Conservation (phyloP, 2,329 filamentous ascomycete genomes). For the Colletotrichum lentis region DNA sequence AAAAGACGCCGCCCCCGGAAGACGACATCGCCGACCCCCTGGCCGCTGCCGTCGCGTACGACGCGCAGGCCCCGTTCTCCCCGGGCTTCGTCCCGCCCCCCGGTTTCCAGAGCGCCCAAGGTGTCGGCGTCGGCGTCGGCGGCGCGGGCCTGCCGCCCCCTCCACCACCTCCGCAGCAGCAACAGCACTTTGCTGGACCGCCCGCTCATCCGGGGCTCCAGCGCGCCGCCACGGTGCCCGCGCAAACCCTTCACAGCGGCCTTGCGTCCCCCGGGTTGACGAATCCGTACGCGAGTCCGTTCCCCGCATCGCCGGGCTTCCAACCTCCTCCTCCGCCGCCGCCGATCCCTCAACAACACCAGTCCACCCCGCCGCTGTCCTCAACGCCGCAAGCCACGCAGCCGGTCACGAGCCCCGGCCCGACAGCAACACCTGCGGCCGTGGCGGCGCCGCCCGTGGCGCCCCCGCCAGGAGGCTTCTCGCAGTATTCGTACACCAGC, state of each 20-base stretch:
- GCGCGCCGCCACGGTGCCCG: slow-evolving; percentile 60
- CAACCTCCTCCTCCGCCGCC: slow-evolving; percentile 49
- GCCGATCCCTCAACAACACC: slow-evolving; percentile 35
- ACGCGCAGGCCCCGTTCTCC: slow-evolving; percentile 63
- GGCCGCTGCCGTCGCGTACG: slow-evolving; percentile 64
- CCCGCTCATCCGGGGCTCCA: slow-evolving; percentile 56
- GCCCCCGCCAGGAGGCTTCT: slow-evolving; percentile 64
- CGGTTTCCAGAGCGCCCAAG: slow-evolving; percentile 56
- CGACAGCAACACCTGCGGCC: not conserved
- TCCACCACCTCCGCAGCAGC: slow-evolving; percentile 42
- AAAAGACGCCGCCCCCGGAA: slow-evolving; percentile 81
- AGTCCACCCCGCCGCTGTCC: slow-evolving; percentile 41
- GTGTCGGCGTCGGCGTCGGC: slow-evolving; percentile 36
- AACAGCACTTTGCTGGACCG: slow-evolving; percentile 47
- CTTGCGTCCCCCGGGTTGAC: slow-evolving; percentile 52
- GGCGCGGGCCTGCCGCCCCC: slow-evolving; percentile 47
- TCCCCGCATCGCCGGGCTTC: slow-evolving; percentile 56
- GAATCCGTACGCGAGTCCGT: slow-evolving; percentile 56
- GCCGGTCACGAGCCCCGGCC: slow-evolving; percentile 48
- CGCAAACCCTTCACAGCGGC: slow-evolving; percentile 43
- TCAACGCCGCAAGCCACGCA: slow-evolving; percentile 40
- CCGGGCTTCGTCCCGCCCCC: slow-evolving; percentile 59
- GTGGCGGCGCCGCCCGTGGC: slow-evolving; percentile 40
- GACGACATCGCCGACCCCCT: slow-evolving; percentile 69
- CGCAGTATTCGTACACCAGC: slow-evolving; percentile 59